Evolutionary conservation across 805 yeast genomes (phyloP).

Genomic region (Candida ascalaphidarum): DNA sequence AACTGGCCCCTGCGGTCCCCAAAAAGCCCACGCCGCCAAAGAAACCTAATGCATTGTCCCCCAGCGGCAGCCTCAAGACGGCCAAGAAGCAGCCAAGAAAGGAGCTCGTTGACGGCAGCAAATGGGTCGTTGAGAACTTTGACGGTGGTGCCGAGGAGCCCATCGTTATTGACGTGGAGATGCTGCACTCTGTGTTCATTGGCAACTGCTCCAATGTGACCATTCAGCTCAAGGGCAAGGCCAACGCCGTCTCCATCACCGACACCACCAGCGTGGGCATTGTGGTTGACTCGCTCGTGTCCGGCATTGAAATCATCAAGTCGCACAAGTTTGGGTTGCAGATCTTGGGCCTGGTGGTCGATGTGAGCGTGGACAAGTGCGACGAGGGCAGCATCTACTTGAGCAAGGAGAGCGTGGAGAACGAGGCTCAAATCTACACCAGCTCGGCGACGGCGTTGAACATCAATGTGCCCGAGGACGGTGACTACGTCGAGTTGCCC

Average conservation of each 20-base stretch:
- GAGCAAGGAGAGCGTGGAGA: constrained; percentile 58
- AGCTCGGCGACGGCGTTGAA: constrained; percentile 82
- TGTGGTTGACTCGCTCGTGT: constrained; percentile 74
- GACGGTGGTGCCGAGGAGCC: constrained; percentile 40
- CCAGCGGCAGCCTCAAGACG: constrained; percentile 32
- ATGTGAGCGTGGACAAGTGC: constrained; percentile 80
- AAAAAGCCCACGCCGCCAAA: constrained; percentile 74
- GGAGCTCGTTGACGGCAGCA: constrained; percentile 74
- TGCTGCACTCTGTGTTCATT: constrained; percentile 83
- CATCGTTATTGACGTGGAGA: constrained; percentile 65
- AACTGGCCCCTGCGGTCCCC: constrained; percentile 36
- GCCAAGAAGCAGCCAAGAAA: constrained; percentile 35
- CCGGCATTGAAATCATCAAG: constrained; percentile 85
- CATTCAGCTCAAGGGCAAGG: constrained; percentile 82
- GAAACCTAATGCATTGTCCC: constrained; percentile 60
- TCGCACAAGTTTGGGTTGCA: constrained; percentile 77
- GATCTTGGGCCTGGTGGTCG: constrained; percentile 72
- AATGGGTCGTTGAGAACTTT: constrained; percentile 80
- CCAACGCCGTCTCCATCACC: constrained; percentile 76
- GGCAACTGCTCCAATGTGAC: constrained; percentile 72
- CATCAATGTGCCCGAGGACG: constrained; percentile 70
- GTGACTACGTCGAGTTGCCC: constrained; percentile 73
- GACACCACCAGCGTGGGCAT: constrained; percentile 67
- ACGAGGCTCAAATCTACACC: constrained; percentile 63
- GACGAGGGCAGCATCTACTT: constrained; percentile 81